phyloP scores from a whole-genome alignment of 768 basidiomycete species.

The Sporobolomyces roseus region DNA sequence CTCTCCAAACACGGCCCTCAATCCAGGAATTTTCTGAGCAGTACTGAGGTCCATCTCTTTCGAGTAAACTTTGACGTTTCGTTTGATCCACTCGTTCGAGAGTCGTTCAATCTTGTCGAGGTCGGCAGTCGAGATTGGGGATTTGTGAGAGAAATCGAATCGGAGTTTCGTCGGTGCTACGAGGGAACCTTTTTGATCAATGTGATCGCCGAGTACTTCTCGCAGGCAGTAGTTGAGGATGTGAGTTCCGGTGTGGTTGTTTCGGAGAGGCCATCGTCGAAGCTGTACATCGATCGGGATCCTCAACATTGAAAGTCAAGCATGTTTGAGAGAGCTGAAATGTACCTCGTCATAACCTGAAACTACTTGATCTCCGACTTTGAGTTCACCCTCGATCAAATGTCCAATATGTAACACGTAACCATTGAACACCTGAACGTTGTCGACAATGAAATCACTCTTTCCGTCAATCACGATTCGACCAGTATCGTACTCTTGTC shows the following conservation, averaged over 20 bases:
- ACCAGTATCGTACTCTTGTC: slow-evolving; percentile 95
- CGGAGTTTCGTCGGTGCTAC: slow-evolving; percentile 93
- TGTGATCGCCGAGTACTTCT: slow-evolving; percentile 91
- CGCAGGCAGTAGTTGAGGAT: slow-evolving; percentile 92
- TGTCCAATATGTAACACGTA: slow-evolving; percentile 90
- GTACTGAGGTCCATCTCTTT: slow-evolving; percentile 73
- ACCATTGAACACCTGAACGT: slow-evolving; percentile 90
- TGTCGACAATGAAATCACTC: slow-evolving; percentile 86
- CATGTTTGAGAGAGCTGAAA: slow-evolving; percentile 29
- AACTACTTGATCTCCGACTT: slow-evolving; percentile 73
- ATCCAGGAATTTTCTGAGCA: slow-evolving; percentile 82
- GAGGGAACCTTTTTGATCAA: slow-evolving; percentile 96
- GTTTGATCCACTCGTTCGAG: slow-evolving; percentile 82
- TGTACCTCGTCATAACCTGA: slow-evolving; percentile 86
- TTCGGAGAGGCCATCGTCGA: slow-evolving; percentile 89
- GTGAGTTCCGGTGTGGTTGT: slow-evolving; percentile 97
- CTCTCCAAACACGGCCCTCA: slow-evolving; percentile 96
- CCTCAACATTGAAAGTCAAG: not conserved
- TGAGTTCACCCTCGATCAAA: slow-evolving; percentile 80
- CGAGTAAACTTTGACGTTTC: slow-evolving; percentile 81
- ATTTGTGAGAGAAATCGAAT: slow-evolving; percentile 97
- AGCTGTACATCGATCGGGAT: slow-evolving; percentile 54
- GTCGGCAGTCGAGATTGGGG: slow-evolving; percentile 71
- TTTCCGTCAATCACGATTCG: slow-evolving; percentile 85
- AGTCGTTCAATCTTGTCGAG: slow-evolving; percentile 75